Evolutionary conservation across 352 stramenopile species (phyloP), one percentile per base, ranked within the genome.

Genomic region (Saprolegnia parasitica): DNA sequence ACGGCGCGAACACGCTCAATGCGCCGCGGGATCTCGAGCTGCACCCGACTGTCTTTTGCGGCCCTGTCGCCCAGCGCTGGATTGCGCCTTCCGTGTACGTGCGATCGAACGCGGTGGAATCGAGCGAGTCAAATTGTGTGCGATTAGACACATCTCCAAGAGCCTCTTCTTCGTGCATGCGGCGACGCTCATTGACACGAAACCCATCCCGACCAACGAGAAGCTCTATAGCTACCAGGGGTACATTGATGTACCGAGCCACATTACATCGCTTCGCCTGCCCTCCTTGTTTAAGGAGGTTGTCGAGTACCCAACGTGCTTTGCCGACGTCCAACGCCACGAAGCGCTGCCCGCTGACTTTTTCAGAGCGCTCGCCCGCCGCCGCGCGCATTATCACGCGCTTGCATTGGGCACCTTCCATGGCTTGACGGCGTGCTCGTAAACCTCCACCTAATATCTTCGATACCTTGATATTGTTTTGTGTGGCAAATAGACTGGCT

Each of bases 301-400:
- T 11, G 3, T 1, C 24, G 24, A 60, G 9, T 60, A 26, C 52
- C 52, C 52, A 60, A 60, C 52, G 24, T 60, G 52, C 35, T 15
- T 21, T 42, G 24, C 52, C 9, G 35, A 24, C 35, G 35, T 60
- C 13, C 24, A 35, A 8, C 52, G 20, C 11, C 20, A n/a, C 16
- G 52, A 60, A 24, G 13, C 24, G 24, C 52, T 60, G 2, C n/a
- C 24, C 11, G 52, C 52, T 3, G 11, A 15, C 13, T 60, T 60
- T 60, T 60, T 21, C 52, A 42, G 11, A 20, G 24, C 52, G 11
- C 52, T 60, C 35, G 52, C 52, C 20, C 52, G 52, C 9, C 52
- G 52, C 13, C 52, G 52, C 13, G 52, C 52, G 24, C 52, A 60
- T 24, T 60, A 60, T n/a, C 52, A 60, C 52, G 52, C 52, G 13